phyloP scores from a whole-genome alignment of 2,329 filamentous ascomycete genomes.

The Xylaria sp. region DNA sequence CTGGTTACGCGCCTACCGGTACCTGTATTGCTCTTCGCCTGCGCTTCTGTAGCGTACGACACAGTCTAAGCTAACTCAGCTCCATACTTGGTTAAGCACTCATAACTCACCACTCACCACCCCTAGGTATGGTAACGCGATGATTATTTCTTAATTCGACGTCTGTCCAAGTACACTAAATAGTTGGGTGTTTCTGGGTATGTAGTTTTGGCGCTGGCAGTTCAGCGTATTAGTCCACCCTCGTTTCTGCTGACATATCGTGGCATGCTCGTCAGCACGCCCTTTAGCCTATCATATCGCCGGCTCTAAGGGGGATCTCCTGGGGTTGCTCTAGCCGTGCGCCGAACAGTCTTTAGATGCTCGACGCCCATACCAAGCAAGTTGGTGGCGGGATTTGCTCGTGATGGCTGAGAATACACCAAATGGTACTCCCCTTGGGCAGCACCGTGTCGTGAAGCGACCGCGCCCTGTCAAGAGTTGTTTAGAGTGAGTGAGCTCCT shows the following conservation, averaged over 20 bases:
- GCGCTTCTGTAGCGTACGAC: neutral
- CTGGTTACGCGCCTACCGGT: neutral
- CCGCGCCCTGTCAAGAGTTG: slow-evolving; percentile 48
- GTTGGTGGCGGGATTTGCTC: slow-evolving; percentile 4
- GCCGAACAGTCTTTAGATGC: slow-evolving; percentile 5
- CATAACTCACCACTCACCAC: neutral
- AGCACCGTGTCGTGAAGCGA: slow-evolving; percentile 43
- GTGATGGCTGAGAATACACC: slow-evolving; percentile 30
- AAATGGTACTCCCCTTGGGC: slow-evolving; percentile 28
- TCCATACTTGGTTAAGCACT: neutral
- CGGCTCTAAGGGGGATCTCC: neutral
- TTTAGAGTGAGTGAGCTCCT: slow-evolving; percentile 37
- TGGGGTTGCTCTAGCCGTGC: neutral
- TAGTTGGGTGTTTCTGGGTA: neutral
- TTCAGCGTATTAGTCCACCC: neutral
- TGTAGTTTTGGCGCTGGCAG: slow-evolving; percentile 11
- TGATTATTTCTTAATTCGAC: neutral
- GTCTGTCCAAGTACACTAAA: neutral
- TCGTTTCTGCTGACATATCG: slow-evolving; percentile 7
- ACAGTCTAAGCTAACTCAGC: neutral
- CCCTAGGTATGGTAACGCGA: neutral
- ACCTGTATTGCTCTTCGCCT: neutral
- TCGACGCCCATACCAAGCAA: neutral
- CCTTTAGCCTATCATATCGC: neutral
- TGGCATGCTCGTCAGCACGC: slow-evolving; percentile 14